Percentiles rank a stretch among this genome's conserved stretches.
Evolutionary conservation across 2,329 filamentous ascomycete species (phyloP).

Genomic region (Metarhizium rileyi): DNA sequence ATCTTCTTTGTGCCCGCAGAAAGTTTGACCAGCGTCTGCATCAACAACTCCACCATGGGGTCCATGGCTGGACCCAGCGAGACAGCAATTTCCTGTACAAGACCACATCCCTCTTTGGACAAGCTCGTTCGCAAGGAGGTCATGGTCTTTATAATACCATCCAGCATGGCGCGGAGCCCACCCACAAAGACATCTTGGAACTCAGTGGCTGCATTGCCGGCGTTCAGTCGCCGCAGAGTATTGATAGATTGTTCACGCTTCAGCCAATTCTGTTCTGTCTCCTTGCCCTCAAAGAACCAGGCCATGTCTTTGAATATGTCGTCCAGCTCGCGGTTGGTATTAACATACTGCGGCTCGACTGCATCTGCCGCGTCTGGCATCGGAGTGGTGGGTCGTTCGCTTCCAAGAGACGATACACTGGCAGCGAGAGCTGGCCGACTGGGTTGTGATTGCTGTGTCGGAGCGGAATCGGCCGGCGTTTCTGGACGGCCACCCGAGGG

Average conservation of each 20-base stretch:
- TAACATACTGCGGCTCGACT: constrained; percentile 74
- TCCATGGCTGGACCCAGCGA: constrained; percentile 72
- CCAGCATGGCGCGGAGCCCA: constrained; percentile 64
- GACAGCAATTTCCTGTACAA: constrained; percentile 76
- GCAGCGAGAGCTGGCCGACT: constrained; percentile 36
- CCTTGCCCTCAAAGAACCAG: constrained; percentile 72
- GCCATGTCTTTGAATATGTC: constrained; percentile 78
- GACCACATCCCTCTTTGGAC: constrained; percentile 73
- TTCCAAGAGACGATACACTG: constrained; percentile 39
- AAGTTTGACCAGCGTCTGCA: constrained; percentile 84
- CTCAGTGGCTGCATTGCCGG: constrained; percentile 73
- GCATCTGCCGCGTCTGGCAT: constrained; percentile 53
- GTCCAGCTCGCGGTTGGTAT: constrained; percentile 79
- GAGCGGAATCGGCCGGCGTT: constrained; percentile 22
- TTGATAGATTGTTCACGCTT: constrained; percentile 72
- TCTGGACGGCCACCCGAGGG: constrained; percentile 37
- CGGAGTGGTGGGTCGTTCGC: constrained; percentile 49
- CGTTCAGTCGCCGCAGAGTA: constrained; percentile 67
- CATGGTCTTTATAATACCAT: constrained; percentile 79
- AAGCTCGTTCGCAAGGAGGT: constrained; percentile 82
- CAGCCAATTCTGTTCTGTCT: constrained; percentile 86
- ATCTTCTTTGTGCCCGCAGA: constrained; percentile 90
- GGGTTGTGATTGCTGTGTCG: constrained; percentile 11
- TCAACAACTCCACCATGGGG: constrained; percentile 77
- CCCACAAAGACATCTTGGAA: constrained; percentile 62